A percentile compares a stretch with the other conserved stretches of the same genome.
phyloP scores from a whole-genome alignment of 768 basidiomycete genomes.

The Phanerochaete carnosa region DNA sequence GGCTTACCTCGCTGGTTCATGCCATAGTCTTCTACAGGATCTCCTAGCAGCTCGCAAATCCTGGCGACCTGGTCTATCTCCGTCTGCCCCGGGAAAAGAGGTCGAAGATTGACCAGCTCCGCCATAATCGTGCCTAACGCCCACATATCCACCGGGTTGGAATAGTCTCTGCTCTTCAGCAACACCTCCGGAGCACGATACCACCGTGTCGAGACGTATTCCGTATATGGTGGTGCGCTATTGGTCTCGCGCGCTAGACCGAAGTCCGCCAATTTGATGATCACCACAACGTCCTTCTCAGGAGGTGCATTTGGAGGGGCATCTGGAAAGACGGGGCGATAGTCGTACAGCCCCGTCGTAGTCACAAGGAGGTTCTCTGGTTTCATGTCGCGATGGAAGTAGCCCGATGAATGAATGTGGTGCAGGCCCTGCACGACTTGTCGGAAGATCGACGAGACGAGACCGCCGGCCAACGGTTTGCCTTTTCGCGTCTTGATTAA shows the following conservation, averaged over 20 bases:
- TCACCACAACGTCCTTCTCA: conserved; percentile 93
- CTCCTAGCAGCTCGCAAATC: conserved; percentile 92
- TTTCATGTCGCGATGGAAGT: conserved; percentile 99
- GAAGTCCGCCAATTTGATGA: conserved; percentile 98
- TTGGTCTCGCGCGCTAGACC: conserved; percentile 90
- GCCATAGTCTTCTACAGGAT: conserved; percentile 84
- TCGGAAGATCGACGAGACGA: conserved; percentile 91
- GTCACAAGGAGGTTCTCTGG: conserved; percentile 99
- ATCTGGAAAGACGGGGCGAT: conserved; percentile 73
- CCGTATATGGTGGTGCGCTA: conserved; percentile 92
- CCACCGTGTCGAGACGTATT: conserved; percentile 99
- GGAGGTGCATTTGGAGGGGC: conserved; percentile 59
- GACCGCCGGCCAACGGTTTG: conserved; percentile 92
- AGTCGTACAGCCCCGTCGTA: conserved; percentile 93
- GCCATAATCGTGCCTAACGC: conserved; percentile 98
- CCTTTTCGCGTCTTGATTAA: conserved; percentile 97
- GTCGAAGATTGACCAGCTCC: conserved; percentile 91
- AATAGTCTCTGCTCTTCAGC: conserved; percentile 88
- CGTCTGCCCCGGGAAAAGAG: conserved; percentile 90
- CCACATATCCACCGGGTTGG: conserved; percentile 99
- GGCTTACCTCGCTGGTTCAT: conserved; percentile 62
- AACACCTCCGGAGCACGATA: conserved; percentile 98
- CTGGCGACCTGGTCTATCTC: conserved; percentile 90
- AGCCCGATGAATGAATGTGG: conserved; percentile 90
- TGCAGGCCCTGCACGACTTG: conserved; percentile 89